These are phyloP conservation scores for Mycena belliarum DNA, from an alignment of 768 basidiomycete species.

Conservation along the genomic window DNA sequence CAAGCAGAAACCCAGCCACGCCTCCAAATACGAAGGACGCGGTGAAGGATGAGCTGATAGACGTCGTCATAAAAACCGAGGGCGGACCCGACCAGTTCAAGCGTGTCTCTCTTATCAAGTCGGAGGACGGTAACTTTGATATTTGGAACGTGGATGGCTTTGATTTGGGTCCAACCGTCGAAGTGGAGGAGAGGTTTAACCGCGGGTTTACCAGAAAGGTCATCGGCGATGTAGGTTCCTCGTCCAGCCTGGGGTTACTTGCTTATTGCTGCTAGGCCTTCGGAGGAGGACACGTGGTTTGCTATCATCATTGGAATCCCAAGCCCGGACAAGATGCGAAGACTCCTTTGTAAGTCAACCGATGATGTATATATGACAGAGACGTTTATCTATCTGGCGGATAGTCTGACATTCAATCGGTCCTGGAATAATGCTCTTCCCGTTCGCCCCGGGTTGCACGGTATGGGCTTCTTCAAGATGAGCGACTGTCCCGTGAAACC, in stretches of 20 bases:
- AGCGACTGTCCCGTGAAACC: neutral
- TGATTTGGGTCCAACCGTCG: neutral
- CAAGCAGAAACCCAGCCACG: neutral
- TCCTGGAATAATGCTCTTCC: conserved; percentile 22
- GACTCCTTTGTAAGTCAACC: conserved; percentile 8
- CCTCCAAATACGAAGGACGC: neutral
- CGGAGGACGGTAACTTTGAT: conserved; percentile 12
- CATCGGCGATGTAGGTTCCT: conserved; percentile 16
- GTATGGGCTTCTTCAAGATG: conserved; percentile 19
- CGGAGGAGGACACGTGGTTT: conserved; percentile 2
- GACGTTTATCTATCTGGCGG: neutral
- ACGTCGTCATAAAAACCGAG: conserved; percentile 15
- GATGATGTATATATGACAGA: no score
- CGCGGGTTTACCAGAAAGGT: conserved; percentile 20
- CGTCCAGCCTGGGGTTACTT: neutral
- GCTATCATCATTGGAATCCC: neutral
- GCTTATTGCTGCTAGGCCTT: conserved; percentile 1
- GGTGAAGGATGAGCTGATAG: conserved; percentile 6
- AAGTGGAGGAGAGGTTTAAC: conserved; percentile 7
- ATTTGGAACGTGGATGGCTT: conserved; percentile 19
- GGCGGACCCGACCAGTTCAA: conserved; percentile 11
- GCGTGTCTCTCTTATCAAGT: conserved; percentile 7
- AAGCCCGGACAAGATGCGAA: neutral
- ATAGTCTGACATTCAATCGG: conserved; percentile 17
- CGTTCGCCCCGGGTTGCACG: conserved; percentile 14